Percentiles rank a stretch among this genome's conserved stretches.
These are phyloP conservation scores for Azolla pinnata DNA, from an alignment of 75 land plant genomes.

Conservation along the genomic window DNA sequence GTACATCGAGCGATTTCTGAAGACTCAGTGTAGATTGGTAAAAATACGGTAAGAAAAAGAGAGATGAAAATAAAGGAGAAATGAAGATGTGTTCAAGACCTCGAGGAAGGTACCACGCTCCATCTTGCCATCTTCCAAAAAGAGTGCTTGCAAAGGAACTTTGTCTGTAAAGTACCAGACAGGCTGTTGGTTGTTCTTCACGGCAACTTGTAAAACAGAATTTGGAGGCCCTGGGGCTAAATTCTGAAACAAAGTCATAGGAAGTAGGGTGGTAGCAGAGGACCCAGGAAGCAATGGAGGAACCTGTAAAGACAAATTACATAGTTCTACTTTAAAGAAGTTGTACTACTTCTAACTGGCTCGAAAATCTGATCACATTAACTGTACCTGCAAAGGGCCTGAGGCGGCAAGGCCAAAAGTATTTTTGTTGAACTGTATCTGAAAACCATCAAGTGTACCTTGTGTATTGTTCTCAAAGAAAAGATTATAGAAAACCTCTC, in stretches of 20 bases:
- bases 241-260: conserved; percentile 86
- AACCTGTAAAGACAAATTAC: conserved; percentile 35
- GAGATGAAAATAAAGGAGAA: neutral
- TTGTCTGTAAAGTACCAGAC: conserved; percentile 99
- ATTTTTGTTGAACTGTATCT: conserved; percentile 99
- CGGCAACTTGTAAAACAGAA: conserved; percentile 84
- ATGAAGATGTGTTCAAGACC: conserved; percentile 28
- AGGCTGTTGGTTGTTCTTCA: conserved; percentile 96
- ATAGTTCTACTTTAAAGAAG: neutral
- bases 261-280: conserved; percentile 60
- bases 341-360: no score
- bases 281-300: conserved; percentile 74
- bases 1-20: no score
- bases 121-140: conserved; percentile 88
- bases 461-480: conserved; percentile 75
- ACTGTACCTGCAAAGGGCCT: conserved; percentile 70
- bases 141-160: conserved; percentile 58
- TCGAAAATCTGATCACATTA: no score
- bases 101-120: conserved; percentile 80
- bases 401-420: conserved; percentile 91
- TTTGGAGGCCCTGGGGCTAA: conserved; percentile 77
- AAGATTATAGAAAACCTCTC: conserved; percentile 78
- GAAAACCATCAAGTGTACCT: conserved; percentile 78
- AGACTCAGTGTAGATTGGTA: no score
- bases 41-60: neutral